phyloP scores from a whole-genome alignment of 768 basidiomycete species.

The Boletus tomentosulus region DNA sequence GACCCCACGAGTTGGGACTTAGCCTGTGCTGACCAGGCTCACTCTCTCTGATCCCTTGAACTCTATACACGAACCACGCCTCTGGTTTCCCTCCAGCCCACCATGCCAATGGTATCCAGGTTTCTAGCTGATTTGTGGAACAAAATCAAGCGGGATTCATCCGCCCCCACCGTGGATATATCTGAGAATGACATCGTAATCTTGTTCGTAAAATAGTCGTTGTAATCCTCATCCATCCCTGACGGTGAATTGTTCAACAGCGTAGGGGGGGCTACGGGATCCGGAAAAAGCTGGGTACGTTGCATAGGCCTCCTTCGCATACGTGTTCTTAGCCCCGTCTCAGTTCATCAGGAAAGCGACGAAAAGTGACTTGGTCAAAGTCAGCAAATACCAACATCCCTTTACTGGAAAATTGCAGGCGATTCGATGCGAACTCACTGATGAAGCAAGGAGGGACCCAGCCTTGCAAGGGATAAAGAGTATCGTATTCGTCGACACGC shows the following conservation, averaged over 20 bases:
- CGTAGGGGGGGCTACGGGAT: constrained; percentile 16
- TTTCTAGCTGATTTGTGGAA: constrained; percentile 3
- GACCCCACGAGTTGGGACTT: not conserved
- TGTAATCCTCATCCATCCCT: not conserved
- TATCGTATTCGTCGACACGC: constrained; percentile 20
- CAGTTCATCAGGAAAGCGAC: constrained; percentile 16
- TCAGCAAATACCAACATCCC: not conserved
- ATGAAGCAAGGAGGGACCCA: not conserved
- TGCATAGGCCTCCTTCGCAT: not conserved
- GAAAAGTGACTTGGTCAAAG: not conserved
- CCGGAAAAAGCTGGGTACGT: constrained; percentile 21
- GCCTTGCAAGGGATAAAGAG: not conserved
- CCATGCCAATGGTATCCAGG: not conserved
- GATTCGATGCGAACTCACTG: constrained; percentile 10
- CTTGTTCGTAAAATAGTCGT: constrained; percentile 11
- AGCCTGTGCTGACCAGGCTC: not conserved
- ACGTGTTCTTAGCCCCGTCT: not conserved
- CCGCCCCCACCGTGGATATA: not conserved
- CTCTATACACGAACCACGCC: not conserved
- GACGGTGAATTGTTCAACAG: not conserved
- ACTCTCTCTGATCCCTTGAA: not conserved
- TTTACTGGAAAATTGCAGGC: constrained; percentile 6
- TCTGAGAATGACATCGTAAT: constrained; percentile 16
- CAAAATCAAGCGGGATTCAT: constrained; percentile 12
- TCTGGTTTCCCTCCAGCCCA: not conserved